Conservation (phyloP, 2,329 filamentous ascomycete genomes). For the Penicillium hesseltinei region DNA sequence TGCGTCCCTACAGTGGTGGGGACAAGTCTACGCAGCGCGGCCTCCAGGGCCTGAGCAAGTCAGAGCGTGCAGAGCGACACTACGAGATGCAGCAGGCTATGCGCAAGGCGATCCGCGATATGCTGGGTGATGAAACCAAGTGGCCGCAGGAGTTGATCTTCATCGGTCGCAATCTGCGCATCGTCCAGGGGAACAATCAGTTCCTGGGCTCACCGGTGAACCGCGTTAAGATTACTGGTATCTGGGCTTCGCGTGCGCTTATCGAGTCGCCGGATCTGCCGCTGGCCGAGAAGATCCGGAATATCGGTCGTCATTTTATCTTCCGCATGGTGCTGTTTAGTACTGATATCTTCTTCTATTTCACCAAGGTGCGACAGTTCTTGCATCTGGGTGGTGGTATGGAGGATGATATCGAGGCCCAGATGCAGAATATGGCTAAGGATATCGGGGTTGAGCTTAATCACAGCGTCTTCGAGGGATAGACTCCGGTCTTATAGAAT, state of each 20-base stretch:
- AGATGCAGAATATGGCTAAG: slow-evolving; percentile 83
- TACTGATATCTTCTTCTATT: slow-evolving; percentile 80
- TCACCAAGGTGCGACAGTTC: slow-evolving; percentile 72
- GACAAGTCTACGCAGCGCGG: slow-evolving; percentile 64
- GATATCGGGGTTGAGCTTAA: slow-evolving; percentile 91
- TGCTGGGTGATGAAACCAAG: slow-evolving; percentile 80
- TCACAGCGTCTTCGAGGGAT: slow-evolving; percentile 85
- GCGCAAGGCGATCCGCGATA: slow-evolving; percentile 70
- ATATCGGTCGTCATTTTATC: slow-evolving; percentile 74
- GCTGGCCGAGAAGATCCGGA: slow-evolving; percentile 60
- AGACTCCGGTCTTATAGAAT: slow-evolving; percentile 3
- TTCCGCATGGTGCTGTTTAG: slow-evolving; percentile 74
- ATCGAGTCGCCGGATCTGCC: slow-evolving; percentile 69
- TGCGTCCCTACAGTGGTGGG: slow-evolving; percentile 88
- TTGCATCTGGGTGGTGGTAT: slow-evolving; percentile 77
- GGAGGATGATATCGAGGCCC: slow-evolving; percentile 88
- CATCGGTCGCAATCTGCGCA: slow-evolving; percentile 85
- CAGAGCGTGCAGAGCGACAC: slow-evolving; percentile 57
- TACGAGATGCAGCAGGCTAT: slow-evolving; percentile 79
- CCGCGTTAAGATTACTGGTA: slow-evolving; percentile 86
- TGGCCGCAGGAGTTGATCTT: slow-evolving; percentile 91
- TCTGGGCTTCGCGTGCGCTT: slow-evolving; percentile 84
- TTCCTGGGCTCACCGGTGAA: slow-evolving; percentile 86
- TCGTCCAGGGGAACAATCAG: slow-evolving; percentile 91
- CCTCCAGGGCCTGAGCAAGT: slow-evolving; percentile 51